phyloP scores from a whole-genome alignment of 192 early-diverging fungal species.

The Backusella macrospora region DNA sequence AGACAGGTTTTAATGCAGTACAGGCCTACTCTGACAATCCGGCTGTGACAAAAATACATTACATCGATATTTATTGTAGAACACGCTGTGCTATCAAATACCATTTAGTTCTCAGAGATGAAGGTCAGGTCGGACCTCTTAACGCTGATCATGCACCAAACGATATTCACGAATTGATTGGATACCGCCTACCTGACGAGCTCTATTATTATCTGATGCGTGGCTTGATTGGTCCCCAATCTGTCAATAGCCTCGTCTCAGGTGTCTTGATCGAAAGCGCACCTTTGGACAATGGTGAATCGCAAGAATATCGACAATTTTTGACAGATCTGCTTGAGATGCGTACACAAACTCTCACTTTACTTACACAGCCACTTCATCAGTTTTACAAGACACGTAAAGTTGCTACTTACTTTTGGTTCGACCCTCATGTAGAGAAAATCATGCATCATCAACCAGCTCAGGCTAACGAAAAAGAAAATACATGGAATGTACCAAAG shows the following conservation, averaged over 20 bases:
- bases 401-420: constrained; percentile 64
- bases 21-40: constrained; percentile 65
- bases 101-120: constrained; percentile 70
- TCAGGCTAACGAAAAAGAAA: constrained; percentile 41
- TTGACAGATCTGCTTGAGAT: constrained; percentile 62
- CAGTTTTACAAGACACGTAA: constrained; percentile 69
- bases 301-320: constrained; percentile 69
- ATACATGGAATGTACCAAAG: constrained; percentile 31
- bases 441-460: constrained; percentile 59
- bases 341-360: constrained; percentile 57
- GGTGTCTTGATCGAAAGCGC: constrained; percentile 69
- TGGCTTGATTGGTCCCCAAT: constrained; percentile 65
- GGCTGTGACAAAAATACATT: constrained; percentile 56
- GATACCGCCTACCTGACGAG: constrained; percentile 72
- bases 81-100: constrained; percentile 71
- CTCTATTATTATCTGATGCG: constrained; percentile 71
- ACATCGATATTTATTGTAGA: constrained; percentile 73
- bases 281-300: constrained; percentile 83
- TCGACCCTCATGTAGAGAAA: constrained; percentile 58
- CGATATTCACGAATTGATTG: constrained; percentile 83
- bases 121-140: constrained; percentile 73
- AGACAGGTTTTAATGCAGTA: constrained; percentile 74
- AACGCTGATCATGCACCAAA: constrained; percentile 63
- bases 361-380: constrained; percentile 61
- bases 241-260: constrained; percentile 67